Evolutionary conservation across 352 stramenopile species (phyloP).

Genomic region (Pythium chondricola): DNA sequence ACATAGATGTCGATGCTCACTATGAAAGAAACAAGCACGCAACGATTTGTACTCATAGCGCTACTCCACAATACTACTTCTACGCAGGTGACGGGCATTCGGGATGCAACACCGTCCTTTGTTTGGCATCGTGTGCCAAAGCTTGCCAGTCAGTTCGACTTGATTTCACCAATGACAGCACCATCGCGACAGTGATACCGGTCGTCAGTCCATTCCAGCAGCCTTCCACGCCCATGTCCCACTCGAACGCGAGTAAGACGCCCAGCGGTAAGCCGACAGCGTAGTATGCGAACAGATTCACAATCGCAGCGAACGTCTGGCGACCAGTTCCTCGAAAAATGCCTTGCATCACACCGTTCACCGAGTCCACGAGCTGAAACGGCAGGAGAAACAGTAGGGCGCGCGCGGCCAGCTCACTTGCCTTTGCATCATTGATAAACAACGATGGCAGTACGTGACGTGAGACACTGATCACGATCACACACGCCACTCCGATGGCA

Average conservation of each 20-base stretch:
- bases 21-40: background rate
- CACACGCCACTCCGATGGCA: conserved; percentile 21
- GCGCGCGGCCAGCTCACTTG: conserved; percentile 28
- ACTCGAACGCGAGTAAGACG: conserved; percentile 42
- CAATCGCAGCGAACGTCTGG: conserved; percentile 49
- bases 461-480: conserved; percentile 19
- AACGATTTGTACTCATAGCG: too few relatives aligned
- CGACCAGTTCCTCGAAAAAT: conserved; percentile 60
- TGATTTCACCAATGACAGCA: conserved; percentile 4
- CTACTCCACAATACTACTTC: background rate
- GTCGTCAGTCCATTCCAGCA: conserved; percentile 53
- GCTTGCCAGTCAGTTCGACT: conserved; percentile 7
- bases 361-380: conserved; percentile 42
- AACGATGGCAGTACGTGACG: conserved; percentile 21
- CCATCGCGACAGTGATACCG: conserved; percentile 21
- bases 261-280: conserved; percentile 62
- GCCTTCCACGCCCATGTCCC: conserved; percentile 39
- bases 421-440: conserved; percentile 41
- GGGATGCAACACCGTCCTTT: conserved; percentile 4
- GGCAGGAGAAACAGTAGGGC: conserved; percentile 40
- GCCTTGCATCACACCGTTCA: conserved; percentile 50
- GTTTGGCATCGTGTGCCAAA: conserved; percentile 3
- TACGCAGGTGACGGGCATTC: background rate
- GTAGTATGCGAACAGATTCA: conserved; percentile 76
- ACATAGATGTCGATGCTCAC: background rate